Conservation (phyloP, 2,329 filamentous ascomycete genomes). For the Botrytis aclada region DNA sequence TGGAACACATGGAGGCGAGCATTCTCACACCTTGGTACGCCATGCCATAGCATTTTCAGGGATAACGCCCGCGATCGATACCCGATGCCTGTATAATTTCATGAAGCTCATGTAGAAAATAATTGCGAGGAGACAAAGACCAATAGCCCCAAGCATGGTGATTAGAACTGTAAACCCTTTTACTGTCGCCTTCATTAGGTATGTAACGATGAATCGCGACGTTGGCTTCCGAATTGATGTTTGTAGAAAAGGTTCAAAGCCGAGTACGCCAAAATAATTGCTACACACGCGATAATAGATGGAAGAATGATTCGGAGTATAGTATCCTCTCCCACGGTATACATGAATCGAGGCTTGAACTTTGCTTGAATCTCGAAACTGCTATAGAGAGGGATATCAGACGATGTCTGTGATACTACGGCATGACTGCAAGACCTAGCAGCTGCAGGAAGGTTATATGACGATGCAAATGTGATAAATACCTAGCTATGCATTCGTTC, state of each 20-base stretch:
- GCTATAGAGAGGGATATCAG: constrained; percentile 8
- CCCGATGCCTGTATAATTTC: not conserved
- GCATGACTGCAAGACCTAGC: not conserved
- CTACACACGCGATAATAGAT: constrained; percentile 17
- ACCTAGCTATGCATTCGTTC: not conserved
- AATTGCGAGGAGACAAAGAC: not conserved
- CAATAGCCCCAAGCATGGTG: not conserved
- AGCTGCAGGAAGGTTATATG: constrained; percentile 11
- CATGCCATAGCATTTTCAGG: constrained; percentile 6
- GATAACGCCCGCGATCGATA: constrained; percentile 8
- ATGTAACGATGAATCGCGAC: constrained; percentile 4
- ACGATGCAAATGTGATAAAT: constrained; percentile 13
- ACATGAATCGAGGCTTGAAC: constrained; percentile 5
- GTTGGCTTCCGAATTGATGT: constrained; percentile 19
- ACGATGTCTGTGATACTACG: not conserved
- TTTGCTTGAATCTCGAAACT: not conserved
- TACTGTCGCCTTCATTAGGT: constrained; percentile 14
- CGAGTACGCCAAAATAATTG: constrained; percentile 16
- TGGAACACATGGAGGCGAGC: not conserved
- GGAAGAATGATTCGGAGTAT: constrained; percentile 19
- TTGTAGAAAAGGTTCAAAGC: constrained; percentile 19
- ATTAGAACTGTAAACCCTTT: not conserved
- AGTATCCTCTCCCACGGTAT: constrained; percentile 14
- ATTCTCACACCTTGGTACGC: constrained; percentile 15
- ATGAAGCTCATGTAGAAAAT: constrained; percentile 12